phyloP scores from a whole-genome alignment of 495 filamentous ascomycete genomes.

The Aspergillus carlsbadensis region DNA sequence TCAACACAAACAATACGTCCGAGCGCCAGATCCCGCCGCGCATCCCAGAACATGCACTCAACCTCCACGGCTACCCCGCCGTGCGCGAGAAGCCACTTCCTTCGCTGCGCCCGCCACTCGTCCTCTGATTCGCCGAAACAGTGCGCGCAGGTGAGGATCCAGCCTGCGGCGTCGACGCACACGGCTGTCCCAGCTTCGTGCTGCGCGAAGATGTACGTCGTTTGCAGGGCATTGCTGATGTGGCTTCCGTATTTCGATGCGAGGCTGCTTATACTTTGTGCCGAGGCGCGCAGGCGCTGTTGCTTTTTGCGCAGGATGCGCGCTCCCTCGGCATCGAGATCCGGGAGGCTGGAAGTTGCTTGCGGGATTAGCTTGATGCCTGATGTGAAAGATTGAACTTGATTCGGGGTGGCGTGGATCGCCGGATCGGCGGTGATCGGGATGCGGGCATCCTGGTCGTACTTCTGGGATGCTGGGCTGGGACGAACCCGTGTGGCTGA shows the following conservation, averaged over 20 bases:
- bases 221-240: neutral
- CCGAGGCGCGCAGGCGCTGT: neutral
- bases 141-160: conserved; percentile 10
- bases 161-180: neutral
- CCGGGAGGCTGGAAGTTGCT: neutral
- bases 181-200: conserved; percentile 8
- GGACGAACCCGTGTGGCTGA: no score
- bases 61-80: neutral
- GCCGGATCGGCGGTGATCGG: no score
- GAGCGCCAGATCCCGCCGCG: neutral
- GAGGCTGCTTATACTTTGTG: no score
- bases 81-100: conserved; percentile 5
- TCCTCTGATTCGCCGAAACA: conserved; percentile 6
- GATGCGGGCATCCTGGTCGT: no score
- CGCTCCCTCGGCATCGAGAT: neutral
- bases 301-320: conserved; percentile 2
- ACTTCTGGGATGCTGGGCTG: no score
- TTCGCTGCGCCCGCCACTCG: neutral
- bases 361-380: no score
- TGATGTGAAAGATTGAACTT: no score
- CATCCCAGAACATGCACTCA: conserved; percentile 6
- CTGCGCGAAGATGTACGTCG: conserved; percentile 9
- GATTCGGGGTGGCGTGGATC: no score
- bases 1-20: neutral
- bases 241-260: neutral